Conservation (phyloP, 2,329 filamentous ascomycete species). For the Tolypocladium inflatum region DNA sequence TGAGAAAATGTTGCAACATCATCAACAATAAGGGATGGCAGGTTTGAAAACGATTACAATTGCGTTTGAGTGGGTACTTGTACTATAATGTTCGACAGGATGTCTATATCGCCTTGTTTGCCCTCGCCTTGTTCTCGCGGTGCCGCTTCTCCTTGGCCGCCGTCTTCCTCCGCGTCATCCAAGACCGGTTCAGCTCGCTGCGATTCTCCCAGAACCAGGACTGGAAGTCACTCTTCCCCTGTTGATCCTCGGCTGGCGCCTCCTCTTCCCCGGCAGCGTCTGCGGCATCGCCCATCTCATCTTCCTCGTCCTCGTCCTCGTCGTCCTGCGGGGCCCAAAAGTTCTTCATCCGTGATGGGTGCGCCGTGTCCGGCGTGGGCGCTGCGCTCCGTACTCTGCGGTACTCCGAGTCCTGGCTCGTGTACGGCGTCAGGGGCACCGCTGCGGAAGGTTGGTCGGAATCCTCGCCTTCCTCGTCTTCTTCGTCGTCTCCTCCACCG, state of each 20-base stretch:
- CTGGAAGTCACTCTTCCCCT: slow-evolving; percentile 44
- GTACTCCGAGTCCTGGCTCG: slow-evolving; percentile 66
- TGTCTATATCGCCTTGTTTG: slow-evolving; percentile 26
- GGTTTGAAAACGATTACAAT: background rate
- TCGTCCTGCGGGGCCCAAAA: slow-evolving; percentile 40
- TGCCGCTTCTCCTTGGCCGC: slow-evolving; percentile 59
- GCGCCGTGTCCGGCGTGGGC: slow-evolving; percentile 87
- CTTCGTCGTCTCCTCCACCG: slow-evolving; percentile 33
- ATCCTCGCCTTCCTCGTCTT: slow-evolving; percentile 35
- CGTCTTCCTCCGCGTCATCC: slow-evolving; percentile 55
- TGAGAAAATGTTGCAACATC: background rate
- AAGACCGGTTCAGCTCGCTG: slow-evolving; percentile 54
- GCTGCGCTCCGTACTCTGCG: slow-evolving; percentile 77
- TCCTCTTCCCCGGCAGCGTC: slow-evolving; percentile 15
- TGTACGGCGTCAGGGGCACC: slow-evolving; percentile 72
- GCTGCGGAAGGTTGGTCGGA: slow-evolving; percentile 19
- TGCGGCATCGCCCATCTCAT: slow-evolving; percentile 16
- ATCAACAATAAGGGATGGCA: background rate
- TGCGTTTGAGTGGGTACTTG: background rate
- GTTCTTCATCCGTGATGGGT: slow-evolving; percentile 55
- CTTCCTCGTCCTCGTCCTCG: slow-evolving; percentile 21
- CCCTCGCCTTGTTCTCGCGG: slow-evolving; percentile 51
- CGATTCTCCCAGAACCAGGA: slow-evolving; percentile 61
- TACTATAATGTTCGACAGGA: background rate
- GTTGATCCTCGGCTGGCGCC: slow-evolving; percentile 8